Evolutionary conservation across 371 early-diverging fungal species (phyloP), one percentile per base, ranked within the genome.

Genomic region (Choanephora cucurbitarum): DNA sequence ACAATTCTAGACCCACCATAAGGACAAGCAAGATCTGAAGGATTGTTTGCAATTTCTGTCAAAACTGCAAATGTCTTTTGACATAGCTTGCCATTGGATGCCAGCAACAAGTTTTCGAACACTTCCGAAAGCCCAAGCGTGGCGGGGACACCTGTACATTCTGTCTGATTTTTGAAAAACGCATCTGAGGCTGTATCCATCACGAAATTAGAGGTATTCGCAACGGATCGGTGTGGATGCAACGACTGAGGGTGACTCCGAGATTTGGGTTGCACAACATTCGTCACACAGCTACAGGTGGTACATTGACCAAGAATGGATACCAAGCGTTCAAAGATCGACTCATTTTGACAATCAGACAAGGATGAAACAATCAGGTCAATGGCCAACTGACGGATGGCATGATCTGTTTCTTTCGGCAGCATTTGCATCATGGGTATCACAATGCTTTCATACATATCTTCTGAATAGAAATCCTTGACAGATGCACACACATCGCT

Each of bases 371-470:
- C 73, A 31, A 90, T 55, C 7, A 90, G 68, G 22, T 67, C 72
- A 14, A 84, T 67, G 1, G 80, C 66, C 31, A 61, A 65, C 17
- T 77, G 79, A 2, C 82, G 73, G 9, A 90, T 57, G 11, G 62
- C 61, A 1, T 44, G 46, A 51, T 88, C 79, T 5, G 69, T 74
- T 53, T 90, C 90, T 5, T 57, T 58, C 15, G 66, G 67, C 5
- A 88, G 67, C 39, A 58, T 66, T n/a, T 74, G 76, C 49, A 88
- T 74, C 52, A 86, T 69, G 10, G 85, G 82, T 52, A 83, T 66
- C 14, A 91, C 75, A 10, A 88, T 75, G 7, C 65, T 66, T 39
- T 68, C 67, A 22, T 77, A 69, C 32, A 85, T 65, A 6, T 69
- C 70, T 31, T 84, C 76, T 8, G 69, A 57, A 61, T 85, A 83